Base-by-base conservation (phyloP, 2,329 filamentous ascomycete genomes). In the Scedosporium apiospermum region DNA sequence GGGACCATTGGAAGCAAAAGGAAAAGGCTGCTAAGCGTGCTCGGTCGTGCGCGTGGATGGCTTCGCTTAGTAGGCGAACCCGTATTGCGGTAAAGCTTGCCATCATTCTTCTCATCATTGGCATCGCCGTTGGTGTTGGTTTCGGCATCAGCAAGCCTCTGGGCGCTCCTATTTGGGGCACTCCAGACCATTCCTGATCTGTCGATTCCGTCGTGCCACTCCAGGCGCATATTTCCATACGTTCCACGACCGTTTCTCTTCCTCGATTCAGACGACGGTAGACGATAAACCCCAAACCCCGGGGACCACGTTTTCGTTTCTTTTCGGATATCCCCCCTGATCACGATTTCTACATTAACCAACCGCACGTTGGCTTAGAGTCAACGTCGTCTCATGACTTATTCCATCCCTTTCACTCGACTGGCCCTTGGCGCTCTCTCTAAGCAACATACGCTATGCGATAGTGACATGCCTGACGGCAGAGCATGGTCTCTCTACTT, bases 61-160 rank as follows among this genome's bases (percentile, higher is more conserved):
- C 80, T 55, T 71, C 73, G 38, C 76, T 86, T 60, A 82, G 77
- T 74, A 78, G 77, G 68, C 80, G 81, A 58, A 84, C 80, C 66
- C 78, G 78, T 44, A 78, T 86, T 65, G 74, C 80, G 42, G 74
- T 74, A 66, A 85, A 85, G 73, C 71, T 87, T n/a, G 66, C 79
- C 53, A 79, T 85, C 58, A 76, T 76, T 2, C 65, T 84, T 4
- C 69, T 85, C 27, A 75, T 85, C 21, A 69, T 86, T 4, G 82
- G 82, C 59, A 70, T 81, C 60, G 82, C 80, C 14, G 77, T 86
- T 9, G 81, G 76, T 53, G 73, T 87, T 23, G 84, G 84, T 23
- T 77, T 87, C 57, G 84, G 84, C 58, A 76, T 87, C 66, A 86
- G 82, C 76, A 86, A 83, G 71, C 79, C 82, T 2, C 75, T 86